phyloP scores from a whole-genome alignment of 176 grass and related monocot genomes.

The Chrysopogon serrulatus region DNA sequence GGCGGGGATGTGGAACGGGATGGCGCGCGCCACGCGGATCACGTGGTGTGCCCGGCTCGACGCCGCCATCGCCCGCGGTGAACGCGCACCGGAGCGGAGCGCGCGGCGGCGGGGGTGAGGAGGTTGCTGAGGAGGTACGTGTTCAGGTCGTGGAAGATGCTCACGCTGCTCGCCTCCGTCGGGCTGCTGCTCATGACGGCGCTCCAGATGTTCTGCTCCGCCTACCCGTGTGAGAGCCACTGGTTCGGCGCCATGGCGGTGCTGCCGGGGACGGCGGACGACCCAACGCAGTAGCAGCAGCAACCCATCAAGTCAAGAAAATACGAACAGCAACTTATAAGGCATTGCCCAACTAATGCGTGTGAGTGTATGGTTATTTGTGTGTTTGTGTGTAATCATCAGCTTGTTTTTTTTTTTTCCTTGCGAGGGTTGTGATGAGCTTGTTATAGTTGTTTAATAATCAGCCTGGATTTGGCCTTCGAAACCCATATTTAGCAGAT shows the following conservation, averaged over 20 bases:
- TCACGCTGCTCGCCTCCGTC: conserved; percentile 59
- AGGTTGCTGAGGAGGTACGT: conserved; percentile 57
- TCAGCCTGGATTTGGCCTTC: background rate
- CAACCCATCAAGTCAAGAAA: too few relatives aligned
- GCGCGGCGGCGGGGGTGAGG: conserved; percentile 27
- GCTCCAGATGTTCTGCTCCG: conserved; percentile 62
- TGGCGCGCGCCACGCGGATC: conserved; percentile 46
- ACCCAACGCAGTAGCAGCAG: background rate
- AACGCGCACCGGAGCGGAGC: conserved; percentile 44
- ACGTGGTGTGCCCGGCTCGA: conserved; percentile 57
- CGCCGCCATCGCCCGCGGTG: conserved; percentile 40
- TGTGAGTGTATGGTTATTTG: background rate
- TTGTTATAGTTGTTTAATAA: background rate
- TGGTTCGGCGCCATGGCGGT: background rate
- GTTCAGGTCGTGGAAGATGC: conserved; percentile 64
- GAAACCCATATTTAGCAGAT: too few relatives aligned
- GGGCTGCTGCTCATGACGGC: conserved; percentile 51
- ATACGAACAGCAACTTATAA: too few relatives aligned
- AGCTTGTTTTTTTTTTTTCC: background rate
- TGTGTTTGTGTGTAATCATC: background rate
- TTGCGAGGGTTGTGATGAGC: background rate
- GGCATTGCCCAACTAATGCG: background rate
- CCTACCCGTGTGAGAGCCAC: conserved; percentile 31
- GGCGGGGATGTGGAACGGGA: conserved; percentile 59
- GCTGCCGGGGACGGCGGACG: background rate